Base-by-base conservation (phyloP, 345 rosid species). In the Litchi chinensis region DNA sequence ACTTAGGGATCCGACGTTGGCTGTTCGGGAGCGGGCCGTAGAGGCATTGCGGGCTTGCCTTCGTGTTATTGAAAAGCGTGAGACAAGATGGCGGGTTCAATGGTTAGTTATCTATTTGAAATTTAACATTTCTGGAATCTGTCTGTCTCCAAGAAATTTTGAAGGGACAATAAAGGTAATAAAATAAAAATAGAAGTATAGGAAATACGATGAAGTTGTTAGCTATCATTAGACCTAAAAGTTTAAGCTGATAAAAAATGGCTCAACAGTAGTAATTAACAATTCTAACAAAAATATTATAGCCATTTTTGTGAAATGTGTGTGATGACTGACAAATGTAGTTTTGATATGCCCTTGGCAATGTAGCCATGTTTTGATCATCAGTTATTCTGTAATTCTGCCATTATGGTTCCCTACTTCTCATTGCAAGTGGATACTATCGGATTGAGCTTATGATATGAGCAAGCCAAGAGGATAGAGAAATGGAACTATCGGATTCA, bases 1-100 rank as follows among this genome's bases (percentile, higher is more conserved):
- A 74, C 84, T 97, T 79, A 91, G 99, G 88, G 98, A 97, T 83
- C 99, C 96, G 21, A 87, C 90, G 74, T 82, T 91, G 89, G 90
- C 89, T 84, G 91, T 97, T 73, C 90, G 99, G 73, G 97, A 93
- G 82, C 88, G 91, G 64, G 98, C 98, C 41, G 98, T 97, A 70
- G 99, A 97, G 89, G 98, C 99, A 78, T 85, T 94, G 87, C 98
- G 99, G 76, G 99, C 99, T 73, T 97, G 98, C 83, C 99, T 97
- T 83, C 90, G 91, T 83, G 99, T 97, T 86, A 93, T 97, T 77
- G 99, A 97, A 88, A 97, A 97, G 85, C 95, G 98, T 39, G 99
- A 97, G 88, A 97, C 99, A 65, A 98, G 99, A 5, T 97, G 98
- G 99, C 93, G 98, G 60, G 99, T 97, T 80, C 99, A 94, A 54